Base-by-base conservation (phyloP, 1,139 yeast species). In the Martiniozyma asiatica region DNA sequence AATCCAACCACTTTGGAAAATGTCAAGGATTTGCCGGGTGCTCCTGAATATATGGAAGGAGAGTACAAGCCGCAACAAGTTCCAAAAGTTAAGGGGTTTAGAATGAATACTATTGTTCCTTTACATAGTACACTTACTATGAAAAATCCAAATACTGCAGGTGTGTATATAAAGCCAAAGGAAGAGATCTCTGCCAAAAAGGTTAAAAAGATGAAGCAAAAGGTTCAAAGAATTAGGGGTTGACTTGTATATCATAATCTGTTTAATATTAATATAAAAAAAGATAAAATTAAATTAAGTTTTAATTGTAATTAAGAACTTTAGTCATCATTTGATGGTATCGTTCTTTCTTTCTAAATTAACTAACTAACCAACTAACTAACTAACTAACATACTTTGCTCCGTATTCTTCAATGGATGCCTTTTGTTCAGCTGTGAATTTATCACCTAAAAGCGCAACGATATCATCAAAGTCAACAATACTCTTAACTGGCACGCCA, bases 61-160 rank as follows among this genome's bases (percentile, higher is more conserved):
- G 63, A 58, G 8, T 68, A 71, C 42, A 64, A 62, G 38, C 71
- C 82, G 17, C 66, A 67, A 42, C 72, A 69, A 42, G 61, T 85
- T 36, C 94, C 94, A 13, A 61, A 58, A 37, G 95, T 92, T 13
- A 70, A 72, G 45, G 95, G 95, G 10, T 79, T 81, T 63, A 70
- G 66, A 44, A 78, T 87, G 80, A 84, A 81, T 54, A 69, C 75
- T 6, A 74, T 87, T 30, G 84, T 85, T 15, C 98, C 98, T 11
- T 63, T 84, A 20, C 84, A 79, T 47, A 78, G 93, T 30, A 71
- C 76, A 20, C 74, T 78, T 28, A 66, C 87, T 26, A 66, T 82
- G 60, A 87, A 81, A 25, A 89, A 82, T 45, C 95, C 95, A 32
- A 74, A 76, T 66, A 75, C 85, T 2, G 84, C 79, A 42, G 55